phyloP scores from a whole-genome alignment of 2,329 filamentous ascomycete species.

The Fusarium sp. region DNA sequence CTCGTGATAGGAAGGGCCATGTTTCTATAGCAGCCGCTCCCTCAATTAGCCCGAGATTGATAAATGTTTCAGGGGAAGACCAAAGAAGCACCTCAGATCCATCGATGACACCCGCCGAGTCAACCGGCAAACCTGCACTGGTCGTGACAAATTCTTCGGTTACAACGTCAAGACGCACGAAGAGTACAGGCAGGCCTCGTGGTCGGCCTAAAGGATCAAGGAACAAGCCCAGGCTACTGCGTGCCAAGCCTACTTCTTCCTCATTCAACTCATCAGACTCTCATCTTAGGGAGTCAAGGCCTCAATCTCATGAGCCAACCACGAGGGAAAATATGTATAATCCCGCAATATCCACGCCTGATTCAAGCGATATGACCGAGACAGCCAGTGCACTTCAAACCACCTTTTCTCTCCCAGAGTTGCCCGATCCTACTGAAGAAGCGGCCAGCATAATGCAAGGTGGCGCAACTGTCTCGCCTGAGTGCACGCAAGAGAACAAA shows the following conservation, averaged over 20 bases:
- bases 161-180: conserved; percentile 19
- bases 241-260: background rate
- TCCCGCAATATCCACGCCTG: background rate
- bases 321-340: background rate
- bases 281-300: conserved; percentile 29
- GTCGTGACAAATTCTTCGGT: background rate
- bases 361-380: background rate
- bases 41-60: background rate
- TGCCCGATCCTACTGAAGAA: background rate
- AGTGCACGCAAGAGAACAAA: background rate
- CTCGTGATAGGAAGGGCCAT: background rate
- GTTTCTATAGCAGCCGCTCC: background rate
- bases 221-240: conserved; percentile 49
- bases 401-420: background rate
- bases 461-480: background rate
- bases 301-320: conserved; percentile 19
- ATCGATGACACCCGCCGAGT: background rate
- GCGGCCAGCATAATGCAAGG: background rate
- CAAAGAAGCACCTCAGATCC: background rate
- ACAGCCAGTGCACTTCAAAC: conserved; percentile 32
- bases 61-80: background rate
- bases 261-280: background rate
- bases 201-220: conserved; percentile 59
- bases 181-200: conserved; percentile 44
- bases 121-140: background rate